Evolutionary conservation across 306 rosid genomes (phyloP).

Genomic region (Erythrophleum fordii): DNA sequence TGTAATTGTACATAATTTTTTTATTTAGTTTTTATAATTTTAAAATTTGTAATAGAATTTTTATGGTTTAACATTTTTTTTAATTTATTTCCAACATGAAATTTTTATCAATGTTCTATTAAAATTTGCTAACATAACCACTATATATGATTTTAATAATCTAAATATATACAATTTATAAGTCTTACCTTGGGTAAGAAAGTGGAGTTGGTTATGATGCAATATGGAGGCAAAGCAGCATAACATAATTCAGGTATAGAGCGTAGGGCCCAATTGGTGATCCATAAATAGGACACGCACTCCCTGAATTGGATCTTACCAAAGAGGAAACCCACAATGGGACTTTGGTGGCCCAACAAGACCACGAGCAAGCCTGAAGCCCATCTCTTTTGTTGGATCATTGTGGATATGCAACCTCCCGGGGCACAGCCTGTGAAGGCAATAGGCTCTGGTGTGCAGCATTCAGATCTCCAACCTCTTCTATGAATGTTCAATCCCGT

Average conservation of each 20-base stretch:
- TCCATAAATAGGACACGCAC: constrained; percentile 49
- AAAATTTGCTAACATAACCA: no score
- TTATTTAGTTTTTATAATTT: no score
- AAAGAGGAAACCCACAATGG: constrained; percentile 48
- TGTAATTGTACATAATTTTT: no score
- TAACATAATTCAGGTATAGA: constrained; percentile 56
- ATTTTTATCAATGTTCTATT: no score
- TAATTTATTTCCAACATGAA: no score
- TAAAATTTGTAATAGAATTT: no score
- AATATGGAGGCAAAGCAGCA: constrained; percentile 57
- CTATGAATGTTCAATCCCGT: constrained; percentile 63
- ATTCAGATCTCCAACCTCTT: constrained; percentile 68
- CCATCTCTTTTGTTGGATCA: constrained; percentile 72
- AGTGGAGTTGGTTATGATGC: constrained; percentile 62
- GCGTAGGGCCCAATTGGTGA: constrained; percentile 44
- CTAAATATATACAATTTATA: no score
- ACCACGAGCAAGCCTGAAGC: constrained; percentile 56
- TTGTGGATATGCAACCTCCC: constrained; percentile 36
- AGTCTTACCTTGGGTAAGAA: constrained; percentile 66
- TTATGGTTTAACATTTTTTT: no score
- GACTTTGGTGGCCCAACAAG: constrained; percentile 52
- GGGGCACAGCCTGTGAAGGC: constrained; percentile 71
- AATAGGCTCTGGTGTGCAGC: constrained; percentile 44
- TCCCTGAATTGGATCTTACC: constrained; percentile 64
- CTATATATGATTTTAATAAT: no score